Evolutionary conservation across 1,139 yeast genomes (phyloP).

Genomic region (Blastobotrys serpentis): DNA sequence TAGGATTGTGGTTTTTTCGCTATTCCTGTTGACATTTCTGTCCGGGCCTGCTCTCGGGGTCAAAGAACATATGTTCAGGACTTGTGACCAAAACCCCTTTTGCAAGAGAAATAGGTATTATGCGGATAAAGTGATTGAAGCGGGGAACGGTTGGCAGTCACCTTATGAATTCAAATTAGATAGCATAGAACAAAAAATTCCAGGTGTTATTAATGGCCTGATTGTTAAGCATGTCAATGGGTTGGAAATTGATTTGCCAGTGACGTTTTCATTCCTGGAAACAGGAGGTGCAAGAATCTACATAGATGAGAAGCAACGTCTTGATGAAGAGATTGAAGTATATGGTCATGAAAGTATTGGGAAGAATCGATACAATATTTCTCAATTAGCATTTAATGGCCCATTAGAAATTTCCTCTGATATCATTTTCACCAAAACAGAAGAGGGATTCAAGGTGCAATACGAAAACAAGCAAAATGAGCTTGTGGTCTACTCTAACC

Average conservation of each 20-base stretch:
- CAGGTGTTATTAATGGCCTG: slow-evolving; percentile 39
- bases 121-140: slow-evolving; percentile 48
- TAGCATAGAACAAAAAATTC: slow-evolving; percentile 39
- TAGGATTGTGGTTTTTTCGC: slow-evolving; percentile 14
- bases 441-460: slow-evolving; percentile 22
- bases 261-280: slow-evolving; percentile 54
- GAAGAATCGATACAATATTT: slow-evolving; percentile 56
- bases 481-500: slow-evolving; percentile 47
- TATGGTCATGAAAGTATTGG: slow-evolving; percentile 28
- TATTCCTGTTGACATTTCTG: slow-evolving; percentile 20
- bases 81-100: slow-evolving; percentile 80
- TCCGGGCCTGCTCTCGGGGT: slow-evolving; percentile 45
- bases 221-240: slow-evolving; percentile 44
- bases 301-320: slow-evolving; percentile 59
- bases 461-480: slow-evolving; percentile 45
- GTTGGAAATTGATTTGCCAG: slow-evolving; percentile 48
- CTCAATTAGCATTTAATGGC: slow-evolving; percentile 59
- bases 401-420: slow-evolving; percentile 25
- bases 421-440: slow-evolving; percentile 12
- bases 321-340: slow-evolving; percentile 36
- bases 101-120: slow-evolving; percentile 78
- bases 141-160: slow-evolving; percentile 30
- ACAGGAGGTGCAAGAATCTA: slow-evolving; percentile 58
- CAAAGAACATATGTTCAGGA: slow-evolving; percentile 71
- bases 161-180: slow-evolving; percentile 55